Conservation (phyloP, 2,329 filamentous ascomycete species). For the Lasiodiplodia theobromae region DNA sequence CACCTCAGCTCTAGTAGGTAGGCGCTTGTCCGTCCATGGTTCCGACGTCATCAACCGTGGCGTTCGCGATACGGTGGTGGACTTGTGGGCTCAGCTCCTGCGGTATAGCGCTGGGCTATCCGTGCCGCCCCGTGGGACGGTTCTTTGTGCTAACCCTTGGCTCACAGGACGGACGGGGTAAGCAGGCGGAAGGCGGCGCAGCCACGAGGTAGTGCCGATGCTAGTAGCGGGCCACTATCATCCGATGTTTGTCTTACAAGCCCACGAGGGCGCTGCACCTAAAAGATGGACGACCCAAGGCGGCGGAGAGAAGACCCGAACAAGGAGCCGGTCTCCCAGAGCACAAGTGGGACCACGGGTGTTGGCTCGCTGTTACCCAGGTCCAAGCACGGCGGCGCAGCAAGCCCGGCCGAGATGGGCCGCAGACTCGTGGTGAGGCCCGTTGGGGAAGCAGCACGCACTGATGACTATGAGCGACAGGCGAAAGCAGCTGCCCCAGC, state of each 20-base stretch:
- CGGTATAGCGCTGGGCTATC: constrained; percentile 13
- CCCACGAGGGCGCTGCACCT: constrained; percentile 4
- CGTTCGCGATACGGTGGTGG: not conserved
- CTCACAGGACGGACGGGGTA: not conserved
- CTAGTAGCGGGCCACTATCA: constrained; percentile 14
- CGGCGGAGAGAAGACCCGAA: constrained; percentile 14
- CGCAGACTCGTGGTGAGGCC: not conserved
- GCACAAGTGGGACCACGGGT: constrained; percentile 3
- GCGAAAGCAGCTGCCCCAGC: constrained; percentile 10
- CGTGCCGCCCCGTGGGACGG: not conserved
- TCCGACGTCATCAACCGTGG: not conserved
- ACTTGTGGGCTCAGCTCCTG: constrained; percentile 3
- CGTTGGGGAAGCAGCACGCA: constrained; percentile 4
- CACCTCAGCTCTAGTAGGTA: not conserved
- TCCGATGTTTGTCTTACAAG: constrained; percentile 10
- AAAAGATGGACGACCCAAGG: not conserved
- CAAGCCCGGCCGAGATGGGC: not conserved
- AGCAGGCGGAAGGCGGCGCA: constrained; percentile 10
- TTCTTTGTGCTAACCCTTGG: not conserved
- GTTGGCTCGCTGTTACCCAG: not conserved
- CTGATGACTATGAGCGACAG: constrained; percentile 16
- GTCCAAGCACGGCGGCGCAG: constrained; percentile 6
- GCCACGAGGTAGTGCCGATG: constrained; percentile 7
- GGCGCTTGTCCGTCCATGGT: not conserved
- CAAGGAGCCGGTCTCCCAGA: not conserved